Base-by-base conservation (phyloP, 345 rosid genomes). In the Gossypium australe region DNA sequence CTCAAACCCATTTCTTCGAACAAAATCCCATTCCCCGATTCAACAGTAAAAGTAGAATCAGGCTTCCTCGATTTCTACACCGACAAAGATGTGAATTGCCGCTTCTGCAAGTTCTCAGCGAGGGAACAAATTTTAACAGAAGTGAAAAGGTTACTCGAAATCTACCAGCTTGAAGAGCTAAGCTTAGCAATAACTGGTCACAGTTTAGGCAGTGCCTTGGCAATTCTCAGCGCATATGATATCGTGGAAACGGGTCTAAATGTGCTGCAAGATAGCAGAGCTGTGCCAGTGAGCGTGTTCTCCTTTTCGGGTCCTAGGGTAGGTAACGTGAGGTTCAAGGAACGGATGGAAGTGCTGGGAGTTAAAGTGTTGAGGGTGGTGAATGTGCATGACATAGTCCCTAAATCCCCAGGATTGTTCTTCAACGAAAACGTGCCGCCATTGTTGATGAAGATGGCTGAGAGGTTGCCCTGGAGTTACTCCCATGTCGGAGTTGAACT, bases 111-210 rank as follows among this genome's bases (percentile, higher is more conserved):
- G 69, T 85, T 79, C 78, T 90, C 95, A 1, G 97, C 95, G 1
- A 81, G 97, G 22, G 97, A 94, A 58, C 96, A 89, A 74, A 77
- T 90, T 12, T 11, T 90, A 18, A 24, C 92, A 1, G 94, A 89
- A 80, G 86, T 94, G 10, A 89, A 84, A 44, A 78, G 85, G 8
- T 29, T 92, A 2, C 68, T 83, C 1, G 93, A 87, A 17, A 45
- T 5, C 29, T 83, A 89, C 77, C 76, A 80, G 7, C 74, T 80
- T 1, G 87, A 84, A 11, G 92, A 89, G 25, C 4, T 88, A 2
- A 94, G 98, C 86, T 85, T 94, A 47, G 90, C 97, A 0, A 69
- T 92, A 16, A 87, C 96, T 0, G 98, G 98, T 0, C 98, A 94
- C 73, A 94, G 97, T 18, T 72, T 92, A 3, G 98, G 98, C 14